These are phyloP conservation scores for Yamadazyma sp. DNA, from an alignment of 805 yeast species.

Conservation along the genomic window DNA sequence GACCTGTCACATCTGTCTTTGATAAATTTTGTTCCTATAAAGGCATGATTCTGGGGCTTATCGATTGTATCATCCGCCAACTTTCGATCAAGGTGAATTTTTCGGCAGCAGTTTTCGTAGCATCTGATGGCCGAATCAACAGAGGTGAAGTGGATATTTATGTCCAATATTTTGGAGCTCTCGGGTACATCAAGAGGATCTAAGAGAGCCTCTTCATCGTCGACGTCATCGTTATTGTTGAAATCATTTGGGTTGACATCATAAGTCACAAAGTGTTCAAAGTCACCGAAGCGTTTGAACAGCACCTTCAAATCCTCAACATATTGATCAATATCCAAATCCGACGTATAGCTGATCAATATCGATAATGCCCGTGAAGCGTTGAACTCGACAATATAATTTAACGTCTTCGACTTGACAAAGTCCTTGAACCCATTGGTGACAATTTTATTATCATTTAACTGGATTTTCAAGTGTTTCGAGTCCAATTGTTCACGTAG, in stretches of 20 bases:
- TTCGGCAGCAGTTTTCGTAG: slow-evolving; percentile 32
- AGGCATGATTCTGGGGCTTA: slow-evolving; percentile 4
- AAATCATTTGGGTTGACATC: slow-evolving; percentile 6
- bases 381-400: slow-evolving; percentile 37
- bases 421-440: slow-evolving; percentile 26
- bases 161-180: slow-evolving; percentile 4
- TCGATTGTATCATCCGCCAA: slow-evolving; percentile 14
- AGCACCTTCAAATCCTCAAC: slow-evolving; percentile 9
- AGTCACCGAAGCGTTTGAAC: slow-evolving; percentile 35
- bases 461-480: slow-evolving; percentile 26
- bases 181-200: slow-evolving; percentile 5
- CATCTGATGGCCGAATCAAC: slow-evolving; percentile 48
- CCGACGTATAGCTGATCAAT: slow-evolving; percentile 4
- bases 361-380: slow-evolving; percentile 36
- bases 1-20: slow-evolving; percentile 42
- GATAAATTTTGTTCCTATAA: slow-evolving; percentile 22
- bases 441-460: slow-evolving; percentile 24
- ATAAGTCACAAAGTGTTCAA: slow-evolving; percentile 33
- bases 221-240: not conserved
- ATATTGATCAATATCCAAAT: slow-evolving; percentile 2
- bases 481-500: slow-evolving; percentile 29
- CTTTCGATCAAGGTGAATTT: slow-evolving; percentile 23
- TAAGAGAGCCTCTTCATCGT: slow-evolving; percentile 1
- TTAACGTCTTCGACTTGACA: slow-evolving; percentile 40
- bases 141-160: slow-evolving; percentile 38